phyloP scores from a whole-genome alignment of 768 basidiomycete species.

The Mycena latifolia region DNA sequence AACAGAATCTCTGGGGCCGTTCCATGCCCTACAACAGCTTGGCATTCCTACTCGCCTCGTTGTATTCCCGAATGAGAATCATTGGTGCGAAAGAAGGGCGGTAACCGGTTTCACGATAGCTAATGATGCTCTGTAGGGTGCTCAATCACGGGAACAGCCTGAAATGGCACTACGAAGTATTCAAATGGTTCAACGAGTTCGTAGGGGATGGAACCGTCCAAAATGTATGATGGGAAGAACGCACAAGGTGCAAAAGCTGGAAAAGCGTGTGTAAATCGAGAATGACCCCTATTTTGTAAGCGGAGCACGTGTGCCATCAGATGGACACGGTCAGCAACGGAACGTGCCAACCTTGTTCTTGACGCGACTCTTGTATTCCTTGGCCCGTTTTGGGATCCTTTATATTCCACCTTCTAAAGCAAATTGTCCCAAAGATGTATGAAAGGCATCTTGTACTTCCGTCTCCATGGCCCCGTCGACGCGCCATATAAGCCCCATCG shows the following conservation, averaged over 20 bases:
- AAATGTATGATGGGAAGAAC: not conserved
- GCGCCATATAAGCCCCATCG: conserved; percentile 6
- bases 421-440: not conserved
- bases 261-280: too few species aligned
- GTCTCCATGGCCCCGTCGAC: conserved; percentile 13
- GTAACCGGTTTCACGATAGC: too few species aligned
- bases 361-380: conserved; percentile 25
- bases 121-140: conserved; percentile 57
- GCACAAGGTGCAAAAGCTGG: too few species aligned
- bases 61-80: conserved; percentile 92
- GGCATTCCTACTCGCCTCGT: conserved; percentile 82
- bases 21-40: conserved; percentile 88
- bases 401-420: conserved; percentile 18
- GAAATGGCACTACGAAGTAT: conserved; percentile 96
- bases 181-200: conserved; percentile 88
- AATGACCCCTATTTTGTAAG: not conserved
- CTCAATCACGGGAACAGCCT: conserved; percentile 85
- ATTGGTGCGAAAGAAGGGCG: too few species aligned
- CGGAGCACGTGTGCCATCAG: not conserved
- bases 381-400: conserved; percentile 21
- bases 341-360: conserved; percentile 25
- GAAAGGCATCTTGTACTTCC: conserved; percentile 17
- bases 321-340: too few species aligned
- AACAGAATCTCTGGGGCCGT: conserved; percentile 85
- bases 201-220: conserved; percentile 53